phyloP scores from a whole-genome alignment of 129 eudicot species.

The Logfia minima region DNA sequence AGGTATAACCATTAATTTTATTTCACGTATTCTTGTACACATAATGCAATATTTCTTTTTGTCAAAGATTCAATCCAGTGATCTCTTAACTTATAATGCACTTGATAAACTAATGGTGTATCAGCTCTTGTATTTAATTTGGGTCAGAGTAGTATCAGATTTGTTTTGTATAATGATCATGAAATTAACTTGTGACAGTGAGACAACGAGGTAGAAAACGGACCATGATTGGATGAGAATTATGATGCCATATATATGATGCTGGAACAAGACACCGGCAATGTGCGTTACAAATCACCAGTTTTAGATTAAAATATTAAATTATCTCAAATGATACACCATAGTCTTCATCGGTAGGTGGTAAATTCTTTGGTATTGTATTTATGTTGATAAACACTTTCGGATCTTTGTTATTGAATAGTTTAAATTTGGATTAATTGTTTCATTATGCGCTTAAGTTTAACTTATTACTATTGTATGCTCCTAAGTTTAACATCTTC shows the following conservation, averaged over 20 bases:
- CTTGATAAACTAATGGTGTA: neutral
- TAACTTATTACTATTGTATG: too few species aligned
- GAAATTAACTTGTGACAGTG: slow-evolving; percentile 45
- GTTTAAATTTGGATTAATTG: neutral
- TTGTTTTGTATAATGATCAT: slow-evolving; percentile 9
- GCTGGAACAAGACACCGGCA: neutral
- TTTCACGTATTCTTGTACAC: neutral
- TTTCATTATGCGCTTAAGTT: too few species aligned
- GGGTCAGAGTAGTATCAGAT: neutral
- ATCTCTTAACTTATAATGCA: neutral
- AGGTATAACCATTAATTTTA: slow-evolving; percentile 53
- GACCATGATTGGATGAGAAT: slow-evolving; percentile 80
- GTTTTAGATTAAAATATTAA: slow-evolving; percentile 7
- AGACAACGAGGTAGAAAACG: slow-evolving; percentile 90
- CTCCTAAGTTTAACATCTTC: too few species aligned
- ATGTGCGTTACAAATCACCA: neutral
- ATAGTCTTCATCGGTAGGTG: slow-evolving; percentile 4
- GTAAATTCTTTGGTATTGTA: slow-evolving; percentile 10
- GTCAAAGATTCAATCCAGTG: neutral
- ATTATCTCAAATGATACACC: neutral
- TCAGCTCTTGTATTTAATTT: slow-evolving; percentile 5
- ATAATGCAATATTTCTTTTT: neutral
- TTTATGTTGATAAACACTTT: neutral
- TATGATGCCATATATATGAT: neutral
- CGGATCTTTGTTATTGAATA: neutral